Evolutionary conservation across 148 eudicot genomes (phyloP).

Genomic region (Cornus kousa): DNA sequence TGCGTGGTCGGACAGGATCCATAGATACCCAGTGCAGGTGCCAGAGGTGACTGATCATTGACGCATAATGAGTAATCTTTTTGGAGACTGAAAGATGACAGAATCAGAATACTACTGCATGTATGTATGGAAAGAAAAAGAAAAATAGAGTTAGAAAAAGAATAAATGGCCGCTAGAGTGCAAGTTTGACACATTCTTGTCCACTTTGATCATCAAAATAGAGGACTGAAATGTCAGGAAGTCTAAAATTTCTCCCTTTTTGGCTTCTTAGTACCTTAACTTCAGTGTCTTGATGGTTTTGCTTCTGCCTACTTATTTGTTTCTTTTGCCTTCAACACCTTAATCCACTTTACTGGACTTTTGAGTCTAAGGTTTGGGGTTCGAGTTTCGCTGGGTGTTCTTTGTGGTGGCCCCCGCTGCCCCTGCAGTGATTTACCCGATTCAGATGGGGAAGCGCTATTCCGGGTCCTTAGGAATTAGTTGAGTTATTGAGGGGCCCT

Average conservation of each 20-base stretch:
- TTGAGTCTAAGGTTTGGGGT: no score
- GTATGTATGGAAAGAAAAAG: background rate
- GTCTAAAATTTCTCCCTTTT: background rate
- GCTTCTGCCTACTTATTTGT: no score
- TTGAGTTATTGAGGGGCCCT: no score
- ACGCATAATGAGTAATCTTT: background rate
- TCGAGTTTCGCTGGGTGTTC: no score
- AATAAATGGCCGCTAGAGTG: background rate
- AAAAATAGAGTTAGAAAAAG: background rate
- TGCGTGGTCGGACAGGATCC: constrained; percentile 44
- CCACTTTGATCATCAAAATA: background rate
- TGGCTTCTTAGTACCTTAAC: no score
- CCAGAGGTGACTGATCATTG: constrained; percentile 38
- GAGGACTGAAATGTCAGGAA: background rate
- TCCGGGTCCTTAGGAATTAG: no score
- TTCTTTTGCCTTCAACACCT: no score
- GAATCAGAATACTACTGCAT: background rate
- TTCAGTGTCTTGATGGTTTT: no score
- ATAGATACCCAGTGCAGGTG: constrained; percentile 35
- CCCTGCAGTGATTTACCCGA: no score
- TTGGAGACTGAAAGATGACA: background rate
- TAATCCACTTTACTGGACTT: no score
- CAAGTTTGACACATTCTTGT: background rate
- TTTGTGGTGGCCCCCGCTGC: no score
- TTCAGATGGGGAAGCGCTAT: no score